Evolutionary conservation across 148 eudicot species (phyloP).

Genomic region (Heliosperma pusillum): DNA sequence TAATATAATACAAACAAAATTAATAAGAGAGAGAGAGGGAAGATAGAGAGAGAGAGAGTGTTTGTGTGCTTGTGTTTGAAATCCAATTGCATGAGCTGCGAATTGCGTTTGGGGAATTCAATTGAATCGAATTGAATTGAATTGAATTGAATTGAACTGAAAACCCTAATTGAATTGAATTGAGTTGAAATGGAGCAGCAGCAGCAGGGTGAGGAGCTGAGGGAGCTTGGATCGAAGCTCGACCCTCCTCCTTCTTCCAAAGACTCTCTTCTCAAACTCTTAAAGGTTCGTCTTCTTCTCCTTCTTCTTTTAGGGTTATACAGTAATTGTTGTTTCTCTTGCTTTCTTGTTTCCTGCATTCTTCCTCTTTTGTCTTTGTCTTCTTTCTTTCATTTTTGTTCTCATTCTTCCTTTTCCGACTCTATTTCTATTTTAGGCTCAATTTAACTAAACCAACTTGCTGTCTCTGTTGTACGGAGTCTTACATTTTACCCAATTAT

Average conservation of each 20-base stretch:
- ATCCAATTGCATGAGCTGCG: not conserved
- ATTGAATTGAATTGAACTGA: not conserved
- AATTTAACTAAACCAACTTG: too few species aligned
- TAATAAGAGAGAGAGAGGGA: not conserved
- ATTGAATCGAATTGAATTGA: not conserved
- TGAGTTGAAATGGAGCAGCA: not conserved
- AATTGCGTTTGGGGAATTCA: not conserved
- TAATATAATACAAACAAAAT: too few species aligned
- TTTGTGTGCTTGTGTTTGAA: not conserved
- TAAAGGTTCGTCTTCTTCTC: conserved; percentile 43
- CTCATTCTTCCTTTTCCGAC: too few species aligned
- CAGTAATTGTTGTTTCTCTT: too few species aligned
- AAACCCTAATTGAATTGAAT: not conserved
- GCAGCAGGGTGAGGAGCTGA: conserved; percentile 44
- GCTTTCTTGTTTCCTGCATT: too few species aligned
- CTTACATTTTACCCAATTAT: too few species aligned
- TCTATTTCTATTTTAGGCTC: too few species aligned
- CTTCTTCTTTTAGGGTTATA: not conserved
- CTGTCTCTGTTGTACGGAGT: too few species aligned
- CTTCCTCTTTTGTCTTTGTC: too few species aligned
- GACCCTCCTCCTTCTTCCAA: conserved; percentile 57
- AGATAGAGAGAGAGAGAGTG: not conserved
- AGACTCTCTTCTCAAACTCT: conserved; percentile 75
- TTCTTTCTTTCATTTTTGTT: too few species aligned
- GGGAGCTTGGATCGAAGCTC: conserved; percentile 86